phyloP scores from a whole-genome alignment of 2,329 filamentous ascomycete species.

The Botrytis sinoallii region DNA sequence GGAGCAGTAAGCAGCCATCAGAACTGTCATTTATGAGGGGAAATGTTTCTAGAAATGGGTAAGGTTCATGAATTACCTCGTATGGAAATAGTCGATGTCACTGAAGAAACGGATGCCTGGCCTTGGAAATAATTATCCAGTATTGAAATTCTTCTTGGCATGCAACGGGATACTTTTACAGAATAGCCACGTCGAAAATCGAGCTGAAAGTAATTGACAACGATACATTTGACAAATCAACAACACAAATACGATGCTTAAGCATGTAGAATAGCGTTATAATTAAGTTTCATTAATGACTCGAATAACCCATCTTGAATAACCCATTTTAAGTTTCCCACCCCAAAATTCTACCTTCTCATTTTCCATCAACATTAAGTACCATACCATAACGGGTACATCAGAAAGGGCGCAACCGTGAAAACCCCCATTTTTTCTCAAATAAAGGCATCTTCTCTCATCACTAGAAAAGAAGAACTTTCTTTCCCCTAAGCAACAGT shows the following conservation, averaged over 20 bases:
- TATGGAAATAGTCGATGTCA: not conserved
- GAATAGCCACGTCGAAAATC: not conserved
- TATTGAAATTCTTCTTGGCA: not conserved
- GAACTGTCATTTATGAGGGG: not conserved
- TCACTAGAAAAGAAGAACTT: no score
- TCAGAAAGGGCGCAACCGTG: not conserved
- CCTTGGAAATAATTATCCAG: not conserved
- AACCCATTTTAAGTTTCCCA: not conserved
- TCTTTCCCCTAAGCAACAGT: constrained; percentile 24
- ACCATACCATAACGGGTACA: not conserved
- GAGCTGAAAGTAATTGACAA: not conserved
- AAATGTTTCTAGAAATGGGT: not conserved
- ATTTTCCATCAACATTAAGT: not conserved
- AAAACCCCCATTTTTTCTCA: not conserved
- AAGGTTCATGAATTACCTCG: not conserved
- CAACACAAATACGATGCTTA: not conserved
- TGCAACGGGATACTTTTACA: not conserved
- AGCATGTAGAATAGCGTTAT: not conserved
- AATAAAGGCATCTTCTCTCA: not conserved
- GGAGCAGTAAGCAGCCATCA: not conserved
- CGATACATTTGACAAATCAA: not conserved
- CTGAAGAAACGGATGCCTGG: not conserved
- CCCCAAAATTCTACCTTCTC: not conserved
- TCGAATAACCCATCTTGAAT: not conserved
- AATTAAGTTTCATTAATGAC: not conserved